These are phyloP conservation scores for Podospora anserina DNA, from an alignment of 495 filamentous ascomycete genomes.

Conservation along the genomic window DNA sequence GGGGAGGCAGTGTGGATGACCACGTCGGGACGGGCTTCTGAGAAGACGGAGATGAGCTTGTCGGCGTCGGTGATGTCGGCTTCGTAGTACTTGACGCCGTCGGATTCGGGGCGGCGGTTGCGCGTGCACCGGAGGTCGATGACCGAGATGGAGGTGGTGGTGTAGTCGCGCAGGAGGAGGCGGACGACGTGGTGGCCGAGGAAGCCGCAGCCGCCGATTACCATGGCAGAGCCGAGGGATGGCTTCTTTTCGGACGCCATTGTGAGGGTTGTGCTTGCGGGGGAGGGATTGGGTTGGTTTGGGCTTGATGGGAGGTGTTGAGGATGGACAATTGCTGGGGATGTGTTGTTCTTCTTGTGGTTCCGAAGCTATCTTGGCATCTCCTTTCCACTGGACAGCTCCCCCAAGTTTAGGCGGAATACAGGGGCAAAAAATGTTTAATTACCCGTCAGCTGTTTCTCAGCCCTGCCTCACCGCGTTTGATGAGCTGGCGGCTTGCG, in stretches of 20 bases:
- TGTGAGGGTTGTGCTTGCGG: constrained; percentile 11
- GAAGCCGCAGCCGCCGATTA: constrained; percentile 70
- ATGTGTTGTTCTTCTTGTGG: neutral
- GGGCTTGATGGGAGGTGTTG: neutral
- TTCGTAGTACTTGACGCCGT: constrained; percentile 72
- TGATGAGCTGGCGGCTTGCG: neutral
- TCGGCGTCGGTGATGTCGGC: constrained; percentile 80
- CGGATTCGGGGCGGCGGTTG: constrained; percentile 67
- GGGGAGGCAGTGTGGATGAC: constrained; percentile 96
- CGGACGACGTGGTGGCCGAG: constrained; percentile 67
- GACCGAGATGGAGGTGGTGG: constrained; percentile 65
- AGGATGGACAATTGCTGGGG: neutral
- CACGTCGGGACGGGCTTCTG: constrained; percentile 70
- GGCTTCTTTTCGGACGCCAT: constrained; percentile 42
- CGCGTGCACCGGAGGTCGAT: constrained; percentile 75
- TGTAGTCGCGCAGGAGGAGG: constrained; percentile 54
- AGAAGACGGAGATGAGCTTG: constrained; percentile 63
- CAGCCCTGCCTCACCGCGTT: constrained; percentile 2
- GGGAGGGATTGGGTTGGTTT: neutral
- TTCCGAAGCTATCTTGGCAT: constrained; percentile 5
- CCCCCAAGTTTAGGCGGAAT: constrained; percentile 21
- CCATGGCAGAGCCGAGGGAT: constrained; percentile 55
- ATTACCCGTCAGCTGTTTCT: neutral
- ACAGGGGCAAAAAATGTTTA: constrained; percentile 16
- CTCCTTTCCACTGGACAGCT: constrained; percentile 14